These are phyloP conservation scores for Sonneratia alba DNA, from an alignment of 345 rosid species.

Conservation along the genomic window DNA sequence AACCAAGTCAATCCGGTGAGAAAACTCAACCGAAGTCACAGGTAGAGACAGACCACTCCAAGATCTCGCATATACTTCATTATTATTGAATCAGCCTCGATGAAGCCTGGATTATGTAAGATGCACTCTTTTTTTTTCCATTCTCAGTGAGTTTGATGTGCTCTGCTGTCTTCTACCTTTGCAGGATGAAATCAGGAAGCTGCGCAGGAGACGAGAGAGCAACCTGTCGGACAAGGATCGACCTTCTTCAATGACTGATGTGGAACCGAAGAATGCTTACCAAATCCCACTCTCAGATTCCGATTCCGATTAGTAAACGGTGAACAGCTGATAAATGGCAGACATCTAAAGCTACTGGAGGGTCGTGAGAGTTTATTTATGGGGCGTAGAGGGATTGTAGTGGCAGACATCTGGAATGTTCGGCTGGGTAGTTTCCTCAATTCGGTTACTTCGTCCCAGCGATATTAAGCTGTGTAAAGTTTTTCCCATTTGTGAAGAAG, in stretches of 20 bases:
- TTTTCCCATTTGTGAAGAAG: too few relatives aligned
- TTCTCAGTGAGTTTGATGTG: not conserved
- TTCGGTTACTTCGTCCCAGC: too few relatives aligned
- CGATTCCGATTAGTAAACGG: constrained; percentile 36
- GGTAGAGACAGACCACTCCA: constrained; percentile 1
- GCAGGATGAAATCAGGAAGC: constrained; percentile 39
- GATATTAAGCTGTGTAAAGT: too few relatives aligned
- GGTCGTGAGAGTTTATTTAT: too few relatives aligned
- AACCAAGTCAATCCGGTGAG: constrained; percentile 8
- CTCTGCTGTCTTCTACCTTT: not conserved
- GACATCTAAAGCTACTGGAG: too few relatives aligned
- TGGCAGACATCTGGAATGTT: too few relatives aligned
- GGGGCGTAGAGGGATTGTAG: too few relatives aligned
- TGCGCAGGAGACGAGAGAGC: constrained; percentile 22
- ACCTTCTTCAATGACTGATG: constrained; percentile 63
- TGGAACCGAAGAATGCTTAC: constrained; percentile 56
- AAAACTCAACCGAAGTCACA: not conserved
- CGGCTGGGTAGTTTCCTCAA: too few relatives aligned
- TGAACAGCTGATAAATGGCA: too few relatives aligned
- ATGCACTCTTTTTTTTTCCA: not conserved
- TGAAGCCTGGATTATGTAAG: not conserved
- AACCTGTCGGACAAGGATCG: constrained; percentile 21
- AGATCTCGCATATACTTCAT: not conserved
- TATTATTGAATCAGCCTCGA: not conserved
- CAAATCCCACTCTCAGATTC: constrained; percentile 63